Evolutionary conservation across 257 asterid genomes (phyloP).

Genomic region (Linderniella brevidens): DNA sequence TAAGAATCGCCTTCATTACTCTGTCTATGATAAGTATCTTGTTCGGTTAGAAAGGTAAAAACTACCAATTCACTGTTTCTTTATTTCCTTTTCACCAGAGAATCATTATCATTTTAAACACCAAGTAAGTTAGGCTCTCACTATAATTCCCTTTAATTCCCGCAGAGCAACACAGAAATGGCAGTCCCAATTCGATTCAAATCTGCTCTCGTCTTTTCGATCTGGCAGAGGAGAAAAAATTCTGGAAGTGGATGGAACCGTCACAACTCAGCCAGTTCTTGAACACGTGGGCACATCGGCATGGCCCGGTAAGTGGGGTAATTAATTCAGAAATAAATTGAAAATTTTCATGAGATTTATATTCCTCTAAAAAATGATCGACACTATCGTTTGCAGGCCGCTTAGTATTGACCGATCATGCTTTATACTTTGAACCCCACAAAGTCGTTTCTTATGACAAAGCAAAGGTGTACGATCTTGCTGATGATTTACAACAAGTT

Average conservation of each 20-base stretch:
- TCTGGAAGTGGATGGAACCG: slow-evolving; percentile 86
- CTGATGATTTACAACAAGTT: slow-evolving; percentile 76
- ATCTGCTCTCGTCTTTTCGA: slow-evolving; percentile 55
- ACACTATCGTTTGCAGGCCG: slow-evolving; percentile 53
- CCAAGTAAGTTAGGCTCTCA: too few relatives aligned
- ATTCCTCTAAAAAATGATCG: too few relatives aligned
- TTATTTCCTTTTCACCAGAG: not conserved
- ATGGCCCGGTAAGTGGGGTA: slow-evolving; percentile 63
- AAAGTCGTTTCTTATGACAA: slow-evolving; percentile 88
- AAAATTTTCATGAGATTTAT: too few relatives aligned
- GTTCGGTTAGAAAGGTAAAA: slow-evolving; percentile 68
- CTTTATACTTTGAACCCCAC: slow-evolving; percentile 83
- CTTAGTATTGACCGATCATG: slow-evolving; percentile 78
- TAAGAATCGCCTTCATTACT: slow-evolving; percentile 52
- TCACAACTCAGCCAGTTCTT: slow-evolving; percentile 90
- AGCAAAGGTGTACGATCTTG: slow-evolving; percentile 76
- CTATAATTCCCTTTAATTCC: not conserved
- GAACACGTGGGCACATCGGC: slow-evolving; percentile 84
- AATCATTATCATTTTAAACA: too few relatives aligned
- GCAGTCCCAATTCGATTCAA: slow-evolving; percentile 67
- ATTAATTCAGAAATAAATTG: not conserved
- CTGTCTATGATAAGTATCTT: slow-evolving; percentile 75
- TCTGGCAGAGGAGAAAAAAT: slow-evolving; percentile 57
- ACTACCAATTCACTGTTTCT: not conserved
- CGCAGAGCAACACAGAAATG: slow-evolving; percentile 53